Conservation (phyloP, 2,329 filamentous ascomycete genomes). For the Calonectria naviculata region DNA sequence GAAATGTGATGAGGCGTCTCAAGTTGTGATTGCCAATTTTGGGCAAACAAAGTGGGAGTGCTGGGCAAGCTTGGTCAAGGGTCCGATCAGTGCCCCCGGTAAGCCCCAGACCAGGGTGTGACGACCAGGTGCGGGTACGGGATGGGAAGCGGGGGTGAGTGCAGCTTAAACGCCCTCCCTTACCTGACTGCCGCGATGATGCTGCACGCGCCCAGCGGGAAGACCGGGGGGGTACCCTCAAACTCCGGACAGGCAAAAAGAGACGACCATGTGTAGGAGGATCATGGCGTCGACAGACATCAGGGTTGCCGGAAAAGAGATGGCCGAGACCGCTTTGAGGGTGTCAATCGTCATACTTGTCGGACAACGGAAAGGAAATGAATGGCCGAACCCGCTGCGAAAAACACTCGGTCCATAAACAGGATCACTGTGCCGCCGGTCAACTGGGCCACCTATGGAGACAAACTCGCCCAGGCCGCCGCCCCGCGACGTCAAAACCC, state of each 20-base stretch:
- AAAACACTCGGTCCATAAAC: conserved; percentile 11
- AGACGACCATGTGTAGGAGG: background rate
- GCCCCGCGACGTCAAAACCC: background rate
- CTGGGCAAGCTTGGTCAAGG: conserved; percentile 11
- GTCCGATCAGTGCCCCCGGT: conserved; percentile 9
- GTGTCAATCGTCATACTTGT: conserved; percentile 2
- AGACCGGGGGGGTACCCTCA: conserved; percentile 15
- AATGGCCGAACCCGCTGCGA: conserved; percentile 7
- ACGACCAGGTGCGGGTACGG: conserved; percentile 20
- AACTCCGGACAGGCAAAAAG: conserved; percentile 7
- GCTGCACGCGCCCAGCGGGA: conserved; percentile 27
- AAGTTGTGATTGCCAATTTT: conserved; percentile 33
- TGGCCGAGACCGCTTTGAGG: background rate
- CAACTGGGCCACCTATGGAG: background rate
- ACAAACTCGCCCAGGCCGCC: background rate
- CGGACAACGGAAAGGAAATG: background rate
- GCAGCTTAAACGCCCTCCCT: conserved; percentile 32
- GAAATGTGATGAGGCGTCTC: conserved; percentile 30
- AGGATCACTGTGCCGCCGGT: conserved; percentile 5
- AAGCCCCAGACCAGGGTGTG: conserved; percentile 15
- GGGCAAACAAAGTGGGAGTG: conserved; percentile 34
- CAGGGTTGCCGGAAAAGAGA: background rate
- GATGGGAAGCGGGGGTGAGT: conserved; percentile 31
- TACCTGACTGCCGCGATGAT: conserved; percentile 34
- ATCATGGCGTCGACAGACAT: background rate